These are phyloP conservation scores for Kodamaea ohmeri DNA, from an alignment of 1,139 yeast species.

Conservation along the genomic window DNA sequence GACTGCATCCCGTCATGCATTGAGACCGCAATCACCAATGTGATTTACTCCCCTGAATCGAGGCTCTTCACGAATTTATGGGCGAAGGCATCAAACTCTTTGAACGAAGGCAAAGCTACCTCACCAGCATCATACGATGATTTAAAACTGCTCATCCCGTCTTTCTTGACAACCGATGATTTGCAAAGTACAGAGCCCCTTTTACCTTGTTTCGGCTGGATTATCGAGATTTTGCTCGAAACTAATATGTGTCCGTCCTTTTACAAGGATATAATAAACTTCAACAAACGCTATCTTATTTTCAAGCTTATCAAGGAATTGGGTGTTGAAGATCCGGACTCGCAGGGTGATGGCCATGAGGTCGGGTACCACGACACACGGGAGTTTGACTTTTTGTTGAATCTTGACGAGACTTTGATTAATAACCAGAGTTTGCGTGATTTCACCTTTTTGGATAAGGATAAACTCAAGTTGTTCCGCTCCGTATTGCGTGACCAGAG, in stretches of 20 bases:
- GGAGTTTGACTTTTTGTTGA: constrained; percentile 47
- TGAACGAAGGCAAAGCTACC: constrained; percentile 13
- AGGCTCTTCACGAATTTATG: constrained; percentile 65
- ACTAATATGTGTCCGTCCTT: constrained; percentile 38
- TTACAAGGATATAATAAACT: constrained; percentile 31
- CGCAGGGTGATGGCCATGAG: constrained; percentile 18
- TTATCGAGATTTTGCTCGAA: constrained; percentile 42
- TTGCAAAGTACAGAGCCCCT: constrained; percentile 38
- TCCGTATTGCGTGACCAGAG: constrained; percentile 36
- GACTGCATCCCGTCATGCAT: constrained; percentile 76
- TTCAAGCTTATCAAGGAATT: constrained; percentile 43
- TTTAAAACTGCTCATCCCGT: constrained; percentile 38
- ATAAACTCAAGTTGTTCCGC: constrained; percentile 30
- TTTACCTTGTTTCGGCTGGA: constrained; percentile 80
- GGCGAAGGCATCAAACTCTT: constrained; percentile 50
- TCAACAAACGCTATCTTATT: constrained; percentile 43
- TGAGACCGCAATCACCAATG: constrained; percentile 76
- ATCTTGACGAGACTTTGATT: constrained; percentile 38
- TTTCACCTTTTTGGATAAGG: constrained; percentile 28
- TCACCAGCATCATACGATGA: constrained; percentile 27
- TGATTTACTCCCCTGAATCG: constrained; percentile 78
- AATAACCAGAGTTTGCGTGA: constrained; percentile 28
- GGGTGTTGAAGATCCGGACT: constrained; percentile 36
- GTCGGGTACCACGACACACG: constrained; percentile 35
- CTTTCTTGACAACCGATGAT: constrained; percentile 25